Evolutionary conservation across 2,329 filamentous ascomycete genomes (phyloP), one percentile per base, ranked within the genome.

Genomic region (Ophiostoma piceae): DNA sequence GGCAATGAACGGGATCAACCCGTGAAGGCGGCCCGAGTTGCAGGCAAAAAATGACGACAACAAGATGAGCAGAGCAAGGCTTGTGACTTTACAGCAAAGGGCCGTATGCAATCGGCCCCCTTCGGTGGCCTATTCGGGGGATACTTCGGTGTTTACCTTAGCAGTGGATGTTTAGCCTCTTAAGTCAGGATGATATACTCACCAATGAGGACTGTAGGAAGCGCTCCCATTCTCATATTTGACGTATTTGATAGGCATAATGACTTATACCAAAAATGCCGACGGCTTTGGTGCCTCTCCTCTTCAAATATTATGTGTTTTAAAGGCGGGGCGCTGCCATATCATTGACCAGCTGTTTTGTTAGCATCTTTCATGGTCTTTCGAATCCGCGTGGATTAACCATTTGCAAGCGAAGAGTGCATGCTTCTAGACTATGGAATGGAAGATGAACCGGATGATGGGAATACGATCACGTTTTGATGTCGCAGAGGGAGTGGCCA

Each of bases 391-490:
- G 14, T 37, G 32, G 8, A 64, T 64, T 37, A 19, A 32, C 32
- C 32, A 64, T 64, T 32, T 64, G 29, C 60, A 64, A 64, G 60
- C 60, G 60, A 65, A 65, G 35, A 11, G 35, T 65, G 62, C 7
- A 12, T 41, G 8, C 3, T 37, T 12, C 35, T 16, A 22, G 35
- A 12, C 8, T 12, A 35, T 35, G 19, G 32, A 22, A 22, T 37
- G 32, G 51, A n/a, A 19, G 8, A 62, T 62, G 7, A 12, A 26
- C 6, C 57, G 57, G 57, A 62, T 32, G 26, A 16, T 32, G 57
- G 57, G 26, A 2, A 62, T 57, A 26, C 5, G 14, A 32, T 62
- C 57, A 62, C 22, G 26, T 29, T 62, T 32, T 16, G 26, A 19
- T 32, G 22, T 57, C 26, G 51, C 22, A 57, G n/a, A 29, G 26